Base-by-base conservation (phyloP, 2,329 filamentous ascomycete genomes). In the Penicillium polonicum region DNA sequence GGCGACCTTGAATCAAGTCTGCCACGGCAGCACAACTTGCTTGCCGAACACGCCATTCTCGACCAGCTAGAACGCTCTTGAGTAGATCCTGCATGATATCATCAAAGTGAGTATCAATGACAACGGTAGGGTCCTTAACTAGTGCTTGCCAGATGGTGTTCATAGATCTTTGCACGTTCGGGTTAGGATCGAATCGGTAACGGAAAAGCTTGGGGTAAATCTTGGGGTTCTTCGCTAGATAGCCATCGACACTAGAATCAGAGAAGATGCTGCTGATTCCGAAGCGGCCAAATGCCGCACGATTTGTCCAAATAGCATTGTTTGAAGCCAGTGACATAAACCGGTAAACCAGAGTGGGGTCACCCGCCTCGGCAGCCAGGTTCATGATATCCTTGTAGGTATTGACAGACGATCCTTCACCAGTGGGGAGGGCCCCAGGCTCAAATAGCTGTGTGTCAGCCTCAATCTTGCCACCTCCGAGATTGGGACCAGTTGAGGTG, bases 321-420 rank as follows among this genome's bases (percentile, higher is more conserved):
- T 97, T 96, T 2, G 92, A 91, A 3, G 94, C 94, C 65, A 99
- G 82, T 0, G 92, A 93, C 94, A 99, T 99, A 77, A 99, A 97
- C 60, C 92, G 91, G 79, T 99, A 99, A 1, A 97, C 90, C n/a
- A 99, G 80, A 65, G 90, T 92, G 58, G 94, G 93, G 68, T 99
- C 93, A 12, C 94, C 94, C 35, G 97, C 92, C 76, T 99, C 94
- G 43, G 93, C 91, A n/a, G 94, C 94, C 48, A 99, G 80, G 65
- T 83, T 94, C 74, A 99, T 90, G 64, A 99, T 97, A 70, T 99
- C 94, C 72, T 96, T 96, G 79, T 99, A 99, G 0, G 93, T 97
- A 0, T 91, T 97, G 55, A 97, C 85, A 0, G 92, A 92, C 64
- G 84, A 91, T 8, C 92, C 92, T 63, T 96, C 91, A 4, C 92